These are phyloP conservation scores for Ganoderma leucocontextum DNA, from an alignment of 1,284 basidiomycete genomes.

Conservation along the genomic window DNA sequence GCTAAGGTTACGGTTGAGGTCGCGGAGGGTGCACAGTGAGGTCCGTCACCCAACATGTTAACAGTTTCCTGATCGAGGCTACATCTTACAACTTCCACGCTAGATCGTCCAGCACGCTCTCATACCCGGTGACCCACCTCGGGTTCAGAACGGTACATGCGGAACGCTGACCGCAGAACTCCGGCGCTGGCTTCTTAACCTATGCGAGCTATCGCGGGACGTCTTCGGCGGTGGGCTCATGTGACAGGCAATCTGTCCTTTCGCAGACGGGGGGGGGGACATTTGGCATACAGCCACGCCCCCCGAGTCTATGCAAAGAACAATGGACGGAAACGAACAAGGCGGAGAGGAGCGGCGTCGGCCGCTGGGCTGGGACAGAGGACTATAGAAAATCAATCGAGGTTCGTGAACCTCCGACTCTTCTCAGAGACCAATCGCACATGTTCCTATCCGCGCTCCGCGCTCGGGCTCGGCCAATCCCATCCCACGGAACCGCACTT, in stretches of 20 bases:
- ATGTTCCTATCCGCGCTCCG: neutral
- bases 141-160: conserved; percentile 2
- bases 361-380: neutral
- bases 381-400: neutral
- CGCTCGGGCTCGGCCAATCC: neutral
- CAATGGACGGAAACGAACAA: neutral
- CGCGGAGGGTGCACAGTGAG: neutral
- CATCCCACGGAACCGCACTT: no score
- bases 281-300: neutral
- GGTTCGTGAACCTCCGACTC: neutral
- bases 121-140: neutral
- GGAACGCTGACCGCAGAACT: conserved; percentile 9
- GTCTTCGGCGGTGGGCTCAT: conserved; percentile 17
- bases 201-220: conserved; percentile 25
- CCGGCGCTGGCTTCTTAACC: conserved; percentile 21
- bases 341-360: neutral
- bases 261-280: conserved; percentile 19
- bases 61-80: neutral
- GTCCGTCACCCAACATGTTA: neutral
- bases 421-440: neutral
- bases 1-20: neutral
- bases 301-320: conserved; percentile 5
- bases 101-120: neutral
- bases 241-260: conserved; percentile 28
- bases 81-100: conserved; percentile 6